Evolutionary conservation across 257 asterid genomes (phyloP), one percentile per base, ranked within the genome.

Genomic region (Jacaranda copaia): DNA sequence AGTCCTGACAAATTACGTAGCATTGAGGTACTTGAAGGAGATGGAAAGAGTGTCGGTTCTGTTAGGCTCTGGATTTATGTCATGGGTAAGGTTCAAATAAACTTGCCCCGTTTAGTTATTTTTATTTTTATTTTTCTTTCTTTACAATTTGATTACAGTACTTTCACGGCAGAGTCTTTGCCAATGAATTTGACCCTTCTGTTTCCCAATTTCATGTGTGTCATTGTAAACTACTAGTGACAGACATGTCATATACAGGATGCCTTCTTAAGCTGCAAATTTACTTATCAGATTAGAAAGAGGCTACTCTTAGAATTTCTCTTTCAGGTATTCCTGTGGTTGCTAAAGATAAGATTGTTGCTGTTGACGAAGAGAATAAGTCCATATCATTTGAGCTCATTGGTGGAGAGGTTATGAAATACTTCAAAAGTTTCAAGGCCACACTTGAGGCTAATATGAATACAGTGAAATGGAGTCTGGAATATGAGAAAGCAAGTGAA

Each of bases 331-430:
- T 42, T 32, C 84, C 84, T 0, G 84, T 89, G 56, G 76, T 84
- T 60, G 89, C 93, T 39, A 88, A 83, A 42, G 93, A 83, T 74
- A 86, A 74, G 85, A 83, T 88, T 62, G 89, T 83, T 70, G 81
- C 74, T 13, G 74, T 88, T 74, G 89, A 88, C 46, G 88, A 82
- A 75, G 84, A 5, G 63, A 85, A 84, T 12, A 84, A 53, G 59
- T 57, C 79, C 1, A 81, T 89, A 79, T 74, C 87, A 42, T 86
- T 89, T 77, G 93, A 81, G 63, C 69, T 87, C 0, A 81, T 86
- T 39, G 93, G 77, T 46, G 93, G 96, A 51, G 93, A 90, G 46
- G 88, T 88, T 38, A 88, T 72, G 5, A 85, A 85, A 8, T 80
- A 87, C 74, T 90, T 84, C 80, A 90, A 79, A 18, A 71, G 67